Percentiles rank a stretch among this genome's conserved stretches.
These are phyloP conservation scores for Pulveroboletus ridleyi DNA, from an alignment of 1,284 basidiomycete species.

Conservation along the genomic window DNA sequence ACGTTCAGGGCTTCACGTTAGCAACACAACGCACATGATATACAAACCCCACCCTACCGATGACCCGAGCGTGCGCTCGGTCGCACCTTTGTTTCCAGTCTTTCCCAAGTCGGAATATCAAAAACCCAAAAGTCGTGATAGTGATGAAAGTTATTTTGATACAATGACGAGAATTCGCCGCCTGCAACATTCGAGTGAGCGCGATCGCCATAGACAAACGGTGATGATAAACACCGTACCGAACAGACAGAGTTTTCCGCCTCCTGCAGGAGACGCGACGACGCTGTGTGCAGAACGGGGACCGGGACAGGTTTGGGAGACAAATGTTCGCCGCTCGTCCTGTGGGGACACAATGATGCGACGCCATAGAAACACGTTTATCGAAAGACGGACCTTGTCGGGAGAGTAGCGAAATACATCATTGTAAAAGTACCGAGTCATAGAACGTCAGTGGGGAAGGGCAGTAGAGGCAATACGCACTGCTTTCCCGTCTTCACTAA, in stretches of 20 bases:
- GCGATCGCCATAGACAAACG: neutral
- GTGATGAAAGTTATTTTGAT: conserved; percentile 91
- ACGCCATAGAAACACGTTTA: neutral
- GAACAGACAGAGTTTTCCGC: conserved; percentile 87
- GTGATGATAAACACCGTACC: conserved; percentile 47
- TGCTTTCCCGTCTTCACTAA: conserved; percentile 82
- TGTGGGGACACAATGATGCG: conserved; percentile 30
- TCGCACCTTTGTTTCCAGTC: conserved; percentile 85
- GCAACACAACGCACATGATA: neutral
- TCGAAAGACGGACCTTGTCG: conserved; percentile 61
- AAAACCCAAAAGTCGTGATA: conserved; percentile 91
- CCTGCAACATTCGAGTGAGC: conserved; percentile 44
- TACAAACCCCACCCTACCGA: conserved; percentile 47
- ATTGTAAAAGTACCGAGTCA: conserved; percentile 73
- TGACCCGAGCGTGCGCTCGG: conserved; percentile 89
- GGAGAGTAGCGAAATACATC: conserved; percentile 85
- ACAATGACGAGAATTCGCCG: conserved; percentile 86
- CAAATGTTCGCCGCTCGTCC: conserved; percentile 86
- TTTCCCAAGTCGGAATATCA: conserved; percentile 84
- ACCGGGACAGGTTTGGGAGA: conserved; percentile 84
- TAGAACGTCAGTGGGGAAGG: neutral
- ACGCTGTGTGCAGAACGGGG: conserved; percentile 88
- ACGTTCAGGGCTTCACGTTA: neutral
- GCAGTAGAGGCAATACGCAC: conserved; percentile 45
- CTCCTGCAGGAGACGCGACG: conserved; percentile 73